Base-by-base conservation (phyloP, 164 flowering plant genomes). In the Echeveria elegans region DNA sequence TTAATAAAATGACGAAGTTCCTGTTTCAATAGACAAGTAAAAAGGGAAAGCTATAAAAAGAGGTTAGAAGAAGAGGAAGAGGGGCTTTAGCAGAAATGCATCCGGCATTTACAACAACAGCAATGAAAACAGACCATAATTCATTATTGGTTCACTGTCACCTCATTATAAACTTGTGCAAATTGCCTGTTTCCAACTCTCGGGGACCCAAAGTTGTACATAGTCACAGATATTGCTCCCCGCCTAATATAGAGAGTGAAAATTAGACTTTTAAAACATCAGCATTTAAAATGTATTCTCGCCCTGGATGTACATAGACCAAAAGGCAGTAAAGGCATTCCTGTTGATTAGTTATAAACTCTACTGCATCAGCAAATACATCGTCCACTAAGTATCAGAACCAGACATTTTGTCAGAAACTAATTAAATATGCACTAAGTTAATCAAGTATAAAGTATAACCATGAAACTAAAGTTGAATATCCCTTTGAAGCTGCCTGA, bases 181-280 rank as follows among this genome's bases (percentile, higher is more conserved):
- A 94, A 94, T 79, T 77, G 81, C 79, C 68, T 86, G 82, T 94
- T 94, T 64, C 99, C 99, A 76, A 94, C 99, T 79, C 99, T 84
- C 9, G 99, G 99, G 73, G 99, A 94, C 73, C 99, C 99, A 71
- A 94, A 94, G 76, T 94, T 94, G 69, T 94, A 94, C 99, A 94
- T 91, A 7, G 90, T 86, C 73, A 94, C 86, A 65, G 80, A 80
- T 65, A 94, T 86, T 67, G 78, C 86, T 31, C 87, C 89, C 69
- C 26, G 74, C 90, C 99, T 94, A 65, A 28, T 36, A 69, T 18
- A 71, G 12, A 67, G 23, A n/a, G n/a, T n/a, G n/a, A n/a, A n/a
- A n/a, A n/a, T n/a, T n/a, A n/a, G n/a, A n/a, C n/a, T n/a, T n/a
- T n/a, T n/a, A n/a, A n/a, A n/a, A n/a, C n/a, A n/a, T n/a, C n/a